These are phyloP conservation scores for Phalaenopsis equestris DNA, from an alignment of 106 monocot species.

Conservation along the genomic window DNA sequence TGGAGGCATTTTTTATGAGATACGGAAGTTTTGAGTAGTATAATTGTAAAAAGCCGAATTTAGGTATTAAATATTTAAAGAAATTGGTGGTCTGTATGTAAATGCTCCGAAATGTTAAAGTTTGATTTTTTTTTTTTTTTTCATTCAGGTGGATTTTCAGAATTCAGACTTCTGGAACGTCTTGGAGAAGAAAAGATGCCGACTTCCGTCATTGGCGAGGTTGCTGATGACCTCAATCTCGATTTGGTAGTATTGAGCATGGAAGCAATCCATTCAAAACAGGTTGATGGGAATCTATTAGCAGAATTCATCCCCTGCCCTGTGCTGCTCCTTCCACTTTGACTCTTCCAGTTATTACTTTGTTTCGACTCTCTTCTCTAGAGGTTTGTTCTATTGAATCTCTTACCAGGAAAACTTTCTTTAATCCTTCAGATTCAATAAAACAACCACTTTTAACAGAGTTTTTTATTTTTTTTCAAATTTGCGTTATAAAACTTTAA, in stretches of 20 bases:
- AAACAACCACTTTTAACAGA: too few species aligned
- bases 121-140: neutral
- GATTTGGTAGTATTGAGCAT: conserved; percentile 95
- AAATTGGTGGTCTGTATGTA: too few species aligned
- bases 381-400: neutral
- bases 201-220: conserved; percentile 89
- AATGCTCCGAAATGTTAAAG: too few species aligned
- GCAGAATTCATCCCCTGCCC: conserved; percentile 98
- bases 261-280: conserved; percentile 96
- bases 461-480: too few species aligned
- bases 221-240: conserved; percentile 83
- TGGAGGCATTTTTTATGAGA: too few species aligned
- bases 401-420: too few species aligned
- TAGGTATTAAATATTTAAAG: too few species aligned
- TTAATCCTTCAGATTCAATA: too few species aligned
- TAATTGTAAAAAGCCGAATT: too few species aligned
- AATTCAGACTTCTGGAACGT: conserved; percentile 82
- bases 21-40: too few species aligned
- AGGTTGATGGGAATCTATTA: conserved; percentile 92
- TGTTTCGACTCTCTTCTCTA: neutral
- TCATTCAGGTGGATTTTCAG: conserved; percentile 70
- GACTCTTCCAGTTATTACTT: neutral
- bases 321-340: conserved; percentile 86
- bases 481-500: too few species aligned
- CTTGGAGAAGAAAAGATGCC: conserved; percentile 93